Base-by-base conservation (phyloP, 345 rosid species). In the Euphorbia peplus region DNA sequence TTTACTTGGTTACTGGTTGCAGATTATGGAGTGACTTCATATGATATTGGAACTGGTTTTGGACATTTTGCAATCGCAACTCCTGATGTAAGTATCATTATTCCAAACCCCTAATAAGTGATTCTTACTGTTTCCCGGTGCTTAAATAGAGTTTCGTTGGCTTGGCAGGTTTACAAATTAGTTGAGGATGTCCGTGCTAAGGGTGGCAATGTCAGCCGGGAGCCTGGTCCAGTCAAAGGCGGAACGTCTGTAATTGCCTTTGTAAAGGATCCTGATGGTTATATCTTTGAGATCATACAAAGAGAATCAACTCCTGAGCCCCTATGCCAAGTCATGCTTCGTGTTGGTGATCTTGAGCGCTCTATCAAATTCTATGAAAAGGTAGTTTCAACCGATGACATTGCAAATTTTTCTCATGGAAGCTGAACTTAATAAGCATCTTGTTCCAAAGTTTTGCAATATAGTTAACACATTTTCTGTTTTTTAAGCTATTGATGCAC, bases 181-280 rank as follows among this genome's bases (percentile, higher is more conserved):
- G 95, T 89, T 47, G 96, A 93, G 73, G 70, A 79, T 0, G 74
- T 87, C 16, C 89, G 86, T 68, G 91, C 96, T 70, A 80, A 84
- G 72, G 99, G 95, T 65, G 97, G 97, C 9, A 76, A 44, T 35
- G 79, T 95, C 63, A 86, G 90, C 13, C 81, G 97, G 79, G 97
- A 95, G 66, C 96, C 95, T 48, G 99, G 96, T 73, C 95, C 96
- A 0, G 97, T 95, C 53, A 87, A 95, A 86, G 96, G 97, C 70
- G 96, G 97, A 70, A 8, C 19, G 4, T 47, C 84, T 74, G 79
- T 84, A 25, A 87, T 88, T 79, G 96, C 97, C 19, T 89, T 91
- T 75, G 93, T 91, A 46, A 95, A 93, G 88, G 98, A 93, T 80
- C 98, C 95, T n/a, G 97, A 93, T 83, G 97, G 97, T 47, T 93